phyloP scores from a whole-genome alignment of 2,329 filamentous ascomycete genomes.

The Verticillium longisporum region DNA sequence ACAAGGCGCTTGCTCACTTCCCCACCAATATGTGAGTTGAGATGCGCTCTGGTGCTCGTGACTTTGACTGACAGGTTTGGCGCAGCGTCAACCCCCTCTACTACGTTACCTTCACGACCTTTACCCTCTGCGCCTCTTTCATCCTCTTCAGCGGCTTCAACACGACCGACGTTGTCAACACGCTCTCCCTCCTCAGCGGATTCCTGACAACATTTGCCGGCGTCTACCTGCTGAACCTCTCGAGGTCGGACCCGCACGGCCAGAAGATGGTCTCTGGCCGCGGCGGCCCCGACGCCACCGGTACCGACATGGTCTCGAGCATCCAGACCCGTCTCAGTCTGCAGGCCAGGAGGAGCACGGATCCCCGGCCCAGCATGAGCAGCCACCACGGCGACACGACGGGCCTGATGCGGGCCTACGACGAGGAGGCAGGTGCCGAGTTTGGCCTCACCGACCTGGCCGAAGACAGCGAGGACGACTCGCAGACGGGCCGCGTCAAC shows the following conservation, averaged over 20 bases:
- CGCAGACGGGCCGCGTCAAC: slow-evolving; percentile 26
- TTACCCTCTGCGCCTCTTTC: slow-evolving; percentile 88
- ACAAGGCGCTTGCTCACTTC: slow-evolving; percentile 95
- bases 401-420: slow-evolving; percentile 81
- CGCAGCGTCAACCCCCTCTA: slow-evolving; percentile 87
- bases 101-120: slow-evolving; percentile 96
- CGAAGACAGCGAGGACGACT: slow-evolving; percentile 66
- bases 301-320: slow-evolving; percentile 84
- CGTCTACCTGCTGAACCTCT: slow-evolving; percentile 94
- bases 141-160: slow-evolving; percentile 96
- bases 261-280: slow-evolving; percentile 56
- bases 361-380: slow-evolving; percentile 57
- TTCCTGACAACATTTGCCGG: slow-evolving; percentile 94
- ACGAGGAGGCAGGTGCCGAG: slow-evolving; percentile 68
- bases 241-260: slow-evolving; percentile 81
- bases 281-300: slow-evolving; percentile 66
- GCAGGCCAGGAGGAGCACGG: slow-evolving; percentile 74
- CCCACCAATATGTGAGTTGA: slow-evolving; percentile 84
- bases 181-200: slow-evolving; percentile 82
- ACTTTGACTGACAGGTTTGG: neutral
- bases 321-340: slow-evolving; percentile 89
- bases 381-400: slow-evolving; percentile 65
- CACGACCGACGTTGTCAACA: slow-evolving; percentile 85
- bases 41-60: neutral
- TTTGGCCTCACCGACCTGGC: slow-evolving; percentile 75